phyloP scores from a whole-genome alignment of 176 grass and related monocot species.

The Oryza glumipatula region DNA sequence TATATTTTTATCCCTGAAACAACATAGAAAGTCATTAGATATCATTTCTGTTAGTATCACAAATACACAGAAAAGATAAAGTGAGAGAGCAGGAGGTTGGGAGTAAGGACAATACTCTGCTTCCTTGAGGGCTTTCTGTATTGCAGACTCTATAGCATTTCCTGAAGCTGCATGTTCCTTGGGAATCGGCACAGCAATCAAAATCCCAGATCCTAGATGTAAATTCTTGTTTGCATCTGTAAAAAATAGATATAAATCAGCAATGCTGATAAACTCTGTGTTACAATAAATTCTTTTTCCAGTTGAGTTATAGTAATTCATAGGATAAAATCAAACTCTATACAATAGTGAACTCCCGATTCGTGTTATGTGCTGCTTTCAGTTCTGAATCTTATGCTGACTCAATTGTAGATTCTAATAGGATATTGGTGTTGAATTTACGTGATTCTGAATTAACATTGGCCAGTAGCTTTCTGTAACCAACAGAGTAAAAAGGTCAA shows the following conservation, averaged over 20 bases:
- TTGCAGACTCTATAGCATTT: constrained; percentile 80
- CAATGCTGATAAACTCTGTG: constrained; percentile 28
- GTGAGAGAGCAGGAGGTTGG: background rate
- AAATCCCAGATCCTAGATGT: constrained; percentile 71
- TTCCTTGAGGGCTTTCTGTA: constrained; percentile 88
- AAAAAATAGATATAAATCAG: constrained; percentile 4
- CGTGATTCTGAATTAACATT: background rate
- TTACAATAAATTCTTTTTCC: background rate
- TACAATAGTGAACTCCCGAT: background rate
- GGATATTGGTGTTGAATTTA: background rate
- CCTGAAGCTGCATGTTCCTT: constrained; percentile 76
- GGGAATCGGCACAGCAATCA: constrained; percentile 88
- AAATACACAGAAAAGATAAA: background rate
- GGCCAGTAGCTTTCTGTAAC: background rate
- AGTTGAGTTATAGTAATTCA: background rate
- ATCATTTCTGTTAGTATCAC: background rate
- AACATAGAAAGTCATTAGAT: constrained; percentile 25
- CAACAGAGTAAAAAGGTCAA: background rate
- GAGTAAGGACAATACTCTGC: constrained; percentile 57
- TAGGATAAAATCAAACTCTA: background rate
- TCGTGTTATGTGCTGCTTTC: background rate
- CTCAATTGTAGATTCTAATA: background rate
- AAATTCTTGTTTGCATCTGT: constrained; percentile 80
- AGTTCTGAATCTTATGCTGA: constrained; percentile 21
- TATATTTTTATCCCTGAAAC: constrained; percentile 72